These are phyloP conservation scores for Thelonectria rubi DNA, from an alignment of 2,329 filamentous ascomycete genomes.

Conservation along the genomic window DNA sequence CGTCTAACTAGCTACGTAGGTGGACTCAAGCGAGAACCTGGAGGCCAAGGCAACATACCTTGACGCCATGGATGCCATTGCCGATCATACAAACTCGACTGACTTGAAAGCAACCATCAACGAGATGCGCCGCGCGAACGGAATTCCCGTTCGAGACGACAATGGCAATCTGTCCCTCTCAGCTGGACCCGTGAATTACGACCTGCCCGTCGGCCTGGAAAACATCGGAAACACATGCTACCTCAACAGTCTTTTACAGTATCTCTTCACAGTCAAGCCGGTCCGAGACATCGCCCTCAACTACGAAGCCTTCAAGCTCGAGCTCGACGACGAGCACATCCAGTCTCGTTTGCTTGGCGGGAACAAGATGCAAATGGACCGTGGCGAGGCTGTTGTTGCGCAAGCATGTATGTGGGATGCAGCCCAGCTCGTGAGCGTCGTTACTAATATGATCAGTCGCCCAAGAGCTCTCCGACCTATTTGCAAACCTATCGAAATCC, in stretches of 20 bases:
- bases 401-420: slow-evolving; percentile 74
- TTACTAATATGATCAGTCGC: slow-evolving; percentile 66
- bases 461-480: slow-evolving; percentile 75
- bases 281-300: slow-evolving; percentile 83
- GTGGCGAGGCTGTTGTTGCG: slow-evolving; percentile 69
- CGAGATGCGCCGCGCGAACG: slow-evolving; percentile 40
- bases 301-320: slow-evolving; percentile 76
- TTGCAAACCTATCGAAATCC: slow-evolving; percentile 74
- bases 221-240: slow-evolving; percentile 99
- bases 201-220: slow-evolving; percentile 83
- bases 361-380: slow-evolving; percentile 58
- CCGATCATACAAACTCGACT: slow-evolving; percentile 43
- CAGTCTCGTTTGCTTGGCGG: slow-evolving; percentile 79
- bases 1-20: slow-evolving; percentile 35
- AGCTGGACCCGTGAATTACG: slow-evolving; percentile 45
- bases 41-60: slow-evolving; percentile 46
- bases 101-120: slow-evolving; percentile 43
- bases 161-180: not conserved
- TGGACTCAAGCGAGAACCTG: slow-evolving; percentile 39
- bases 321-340: slow-evolving; percentile 70
- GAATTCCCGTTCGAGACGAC: slow-evolving; percentile 31
- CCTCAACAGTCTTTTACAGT: slow-evolving; percentile 94
- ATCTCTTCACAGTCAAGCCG: slow-evolving; percentile 87
- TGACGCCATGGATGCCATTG: slow-evolving; percentile 49
- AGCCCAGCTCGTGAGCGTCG: not conserved